phyloP scores from a whole-genome alignment of 2,329 filamentous ascomycete genomes.

The Botrytis cinerea region DNA sequence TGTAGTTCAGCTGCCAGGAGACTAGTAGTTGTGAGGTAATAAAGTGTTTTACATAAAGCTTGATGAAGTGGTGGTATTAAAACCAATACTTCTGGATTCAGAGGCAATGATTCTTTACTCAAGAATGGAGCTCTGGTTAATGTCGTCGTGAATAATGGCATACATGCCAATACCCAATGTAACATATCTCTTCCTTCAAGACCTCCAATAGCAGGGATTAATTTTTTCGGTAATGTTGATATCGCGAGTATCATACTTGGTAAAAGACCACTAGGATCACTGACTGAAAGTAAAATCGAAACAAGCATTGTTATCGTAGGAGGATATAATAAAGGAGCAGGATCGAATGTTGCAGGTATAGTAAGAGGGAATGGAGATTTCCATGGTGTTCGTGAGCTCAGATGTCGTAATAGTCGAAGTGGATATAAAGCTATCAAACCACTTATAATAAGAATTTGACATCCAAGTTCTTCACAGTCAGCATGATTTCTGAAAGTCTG shows the following conservation, averaged over 20 bases:
- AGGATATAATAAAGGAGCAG: constrained; percentile 87
- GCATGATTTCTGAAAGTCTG: constrained; percentile 16
- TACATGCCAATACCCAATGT: constrained; percentile 78
- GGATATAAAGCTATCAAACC: constrained; percentile 58
- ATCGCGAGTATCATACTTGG: constrained; percentile 82
- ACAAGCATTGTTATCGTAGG: constrained; percentile 74
- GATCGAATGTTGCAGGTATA: constrained; percentile 81
- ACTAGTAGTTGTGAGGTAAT: constrained; percentile 85
- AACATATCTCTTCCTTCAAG: constrained; percentile 60
- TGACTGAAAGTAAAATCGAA: constrained; percentile 69
- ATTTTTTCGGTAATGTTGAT: constrained; percentile 69
- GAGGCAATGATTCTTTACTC: neutral
- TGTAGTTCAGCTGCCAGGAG: constrained; percentile 85
- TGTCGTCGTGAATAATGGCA: constrained; percentile 55
- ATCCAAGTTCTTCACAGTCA: constrained; percentile 39
- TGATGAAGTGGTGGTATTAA: constrained; percentile 83
- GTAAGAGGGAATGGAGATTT: constrained; percentile 42
- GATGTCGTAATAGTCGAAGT: constrained; percentile 55
- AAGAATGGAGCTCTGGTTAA: neutral
- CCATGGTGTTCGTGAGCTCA: constrained; percentile 32
- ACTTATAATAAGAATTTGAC: constrained; percentile 40
- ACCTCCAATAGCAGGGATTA: constrained; percentile 65
- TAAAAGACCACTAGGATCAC: constrained; percentile 63
- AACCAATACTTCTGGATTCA: constrained; percentile 42
- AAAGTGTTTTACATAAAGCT: constrained; percentile 69